Evolutionary conservation across 2,329 filamentous ascomycete genomes (phyloP).

Genomic region (Fusarium sp.): DNA sequence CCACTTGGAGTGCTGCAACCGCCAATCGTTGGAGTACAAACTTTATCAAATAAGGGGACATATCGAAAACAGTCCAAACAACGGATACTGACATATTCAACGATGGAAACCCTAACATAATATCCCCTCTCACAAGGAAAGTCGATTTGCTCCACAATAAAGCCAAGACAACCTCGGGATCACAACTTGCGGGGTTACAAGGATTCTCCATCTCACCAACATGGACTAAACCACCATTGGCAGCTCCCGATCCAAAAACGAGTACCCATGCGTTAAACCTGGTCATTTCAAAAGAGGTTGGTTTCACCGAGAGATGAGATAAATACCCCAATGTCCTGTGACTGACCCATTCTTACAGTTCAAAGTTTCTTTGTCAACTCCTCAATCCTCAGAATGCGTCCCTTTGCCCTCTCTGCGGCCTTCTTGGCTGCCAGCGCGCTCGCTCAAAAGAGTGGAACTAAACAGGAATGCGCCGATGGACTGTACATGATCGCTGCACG

Average conservation of each 20-base stretch:
- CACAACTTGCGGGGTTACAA: conserved; percentile 29
- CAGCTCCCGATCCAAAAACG: conserved; percentile 14
- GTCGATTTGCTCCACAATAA: background rate
- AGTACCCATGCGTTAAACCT: background rate
- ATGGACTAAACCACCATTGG: conserved; percentile 31
- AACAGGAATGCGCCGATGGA: conserved; percentile 48
- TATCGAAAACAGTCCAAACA: background rate
- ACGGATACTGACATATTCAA: background rate
- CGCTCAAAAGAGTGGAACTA: conserved; percentile 36
- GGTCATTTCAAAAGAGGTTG: conserved; percentile 12
- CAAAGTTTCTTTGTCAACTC: background rate
- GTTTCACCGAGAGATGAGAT: conserved; percentile 8
- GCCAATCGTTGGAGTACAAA: too few species aligned
- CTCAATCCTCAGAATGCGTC: conserved; percentile 30
- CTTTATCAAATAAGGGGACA: background rate
- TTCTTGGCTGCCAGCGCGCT: conserved; percentile 40
- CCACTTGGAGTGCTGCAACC: too few species aligned
- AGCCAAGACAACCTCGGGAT: conserved; percentile 30
- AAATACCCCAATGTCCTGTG: conserved; percentile 11
- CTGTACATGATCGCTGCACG: conserved; percentile 55
- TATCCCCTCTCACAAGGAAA: conserved; percentile 16
- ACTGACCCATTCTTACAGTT: background rate
- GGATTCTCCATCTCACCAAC: conserved; percentile 12
- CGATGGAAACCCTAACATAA: background rate
- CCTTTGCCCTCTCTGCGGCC: conserved; percentile 33